Evolutionary conservation across 371 early-diverging fungal species (phyloP), one percentile per base, ranked within the genome.

Genomic region (Coemansia sp.): DNA sequence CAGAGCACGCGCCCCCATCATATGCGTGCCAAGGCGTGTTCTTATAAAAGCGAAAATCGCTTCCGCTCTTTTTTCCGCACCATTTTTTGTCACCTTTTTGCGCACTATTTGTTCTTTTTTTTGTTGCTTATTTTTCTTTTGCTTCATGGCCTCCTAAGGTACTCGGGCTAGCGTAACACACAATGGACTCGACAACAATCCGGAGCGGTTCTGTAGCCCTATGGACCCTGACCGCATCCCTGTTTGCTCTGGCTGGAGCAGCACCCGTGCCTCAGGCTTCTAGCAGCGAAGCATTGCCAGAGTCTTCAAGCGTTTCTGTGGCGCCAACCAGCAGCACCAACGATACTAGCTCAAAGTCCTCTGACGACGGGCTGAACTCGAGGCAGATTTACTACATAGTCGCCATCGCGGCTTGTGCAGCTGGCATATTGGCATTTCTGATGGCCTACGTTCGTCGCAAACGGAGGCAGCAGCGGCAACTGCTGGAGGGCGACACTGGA

Each of bases 301-400:
- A 29, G 11, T 6, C 47, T 10, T 29, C 46, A 38, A 34, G 10
- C 5, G 29, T n/a, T n/a, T n/a, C 51, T 3, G 10, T 24, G 29
- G 6, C 31, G 29, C 38, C 39, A 3, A 36, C 36, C 4, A 1
- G 18, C 10, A 16, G 29, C 24, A 29, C 48, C 7, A 29, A 47
- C 31, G 11, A 10, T 32, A 49, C 29, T 10, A n/a, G 43, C 4
- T 43, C 16, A 4, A 33, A 32, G 32, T 10, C 32, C 14, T 32
- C 50, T n/a, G 33, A 31, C 39, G 8, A 11, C 16, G 39, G 39
- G 10, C 8, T 38, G 39, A 29, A 12, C 39, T 4, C 38, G 11
- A 8, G 24, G 5, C 54, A 63, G 36, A 48, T 63, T 1, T 67
- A 67, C 67, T 67, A 67, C 34, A 50, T 64, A 12, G 34, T 67